Evolutionary conservation across 805 yeast genomes (phyloP).

Genomic region (Yamadazyma takamatsuzukensis): DNA sequence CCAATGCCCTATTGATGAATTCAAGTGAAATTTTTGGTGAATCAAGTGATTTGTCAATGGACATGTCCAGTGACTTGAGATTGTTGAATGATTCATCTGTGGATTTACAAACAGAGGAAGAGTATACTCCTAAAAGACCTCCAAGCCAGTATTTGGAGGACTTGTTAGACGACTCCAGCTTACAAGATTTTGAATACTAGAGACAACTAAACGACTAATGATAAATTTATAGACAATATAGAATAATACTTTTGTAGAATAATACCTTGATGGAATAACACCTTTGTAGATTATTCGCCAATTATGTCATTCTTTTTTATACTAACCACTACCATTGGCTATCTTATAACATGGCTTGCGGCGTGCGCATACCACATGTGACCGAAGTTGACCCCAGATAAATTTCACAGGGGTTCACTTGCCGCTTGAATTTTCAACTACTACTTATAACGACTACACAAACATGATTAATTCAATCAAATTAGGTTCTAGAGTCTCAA

Average conservation of each 20-base stretch:
- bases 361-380: too few relatives aligned
- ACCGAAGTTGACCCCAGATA: slow-evolving; percentile 5
- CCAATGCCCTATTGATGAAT: slow-evolving; percentile 14
- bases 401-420: slow-evolving; percentile 1
- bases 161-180: slow-evolving; percentile 32
- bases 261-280: background rate
- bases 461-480: too few relatives aligned
- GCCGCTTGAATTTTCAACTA: too few relatives aligned
- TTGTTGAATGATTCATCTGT: background rate
- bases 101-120: background rate
- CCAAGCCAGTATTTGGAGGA: slow-evolving; percentile 50
- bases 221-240: background rate
- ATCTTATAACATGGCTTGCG: too few relatives aligned
- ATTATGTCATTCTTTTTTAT: too few relatives aligned
- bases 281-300: background rate
- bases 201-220: too few relatives aligned
- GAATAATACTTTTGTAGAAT: background rate
- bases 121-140: slow-evolving; percentile 4
- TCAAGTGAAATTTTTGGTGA: background rate
- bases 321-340: too few relatives aligned
- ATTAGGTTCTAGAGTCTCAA: slow-evolving; percentile 7
- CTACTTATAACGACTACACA: too few relatives aligned
- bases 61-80: background rate
- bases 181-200: too few relatives aligned
- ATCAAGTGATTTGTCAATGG: background rate